A percentile compares a stretch with the other conserved stretches of the same genome.
These are phyloP conservation scores for Bipolaris cookei DNA, from an alignment of 2,329 filamentous ascomycete species.

Conservation along the genomic window DNA sequence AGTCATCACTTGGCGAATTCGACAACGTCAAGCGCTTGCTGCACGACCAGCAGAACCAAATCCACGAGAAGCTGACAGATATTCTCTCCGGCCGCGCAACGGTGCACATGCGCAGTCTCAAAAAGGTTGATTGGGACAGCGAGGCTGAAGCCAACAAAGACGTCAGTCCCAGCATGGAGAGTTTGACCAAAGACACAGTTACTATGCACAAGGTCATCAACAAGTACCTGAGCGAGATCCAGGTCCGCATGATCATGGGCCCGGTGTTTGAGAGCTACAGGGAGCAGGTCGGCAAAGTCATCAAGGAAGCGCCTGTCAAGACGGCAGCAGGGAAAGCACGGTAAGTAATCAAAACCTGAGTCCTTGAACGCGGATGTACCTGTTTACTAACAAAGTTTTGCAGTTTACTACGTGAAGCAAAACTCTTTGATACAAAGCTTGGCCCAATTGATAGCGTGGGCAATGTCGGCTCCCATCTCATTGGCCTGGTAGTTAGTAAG, in stretches of 20 bases:
- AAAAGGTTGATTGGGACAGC: constrained; percentile 75
- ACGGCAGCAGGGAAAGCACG: constrained; percentile 73
- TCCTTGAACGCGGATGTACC: background rate
- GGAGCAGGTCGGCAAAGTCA: constrained; percentile 76
- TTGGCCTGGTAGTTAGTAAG: constrained; percentile 69
- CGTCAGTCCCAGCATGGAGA: constrained; percentile 80
- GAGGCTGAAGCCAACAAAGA: constrained; percentile 50
- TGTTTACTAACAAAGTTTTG: constrained; percentile 7
- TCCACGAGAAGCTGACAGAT: constrained; percentile 90
- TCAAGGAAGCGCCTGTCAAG: constrained; percentile 68
- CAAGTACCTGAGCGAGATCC: constrained; percentile 78
- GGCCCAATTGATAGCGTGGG: constrained; percentile 80
- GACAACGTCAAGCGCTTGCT: constrained; percentile 83
- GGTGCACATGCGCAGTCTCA: constrained; percentile 76
- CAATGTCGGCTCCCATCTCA: constrained; percentile 72
- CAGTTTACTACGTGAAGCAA: constrained; percentile 78
- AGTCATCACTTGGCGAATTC: constrained; percentile 73
- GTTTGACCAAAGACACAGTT: constrained; percentile 81
- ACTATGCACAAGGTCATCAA: constrained; percentile 83
- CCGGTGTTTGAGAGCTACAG: constrained; percentile 84
- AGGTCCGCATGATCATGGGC: constrained; percentile 81
- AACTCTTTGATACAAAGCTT: constrained; percentile 73
- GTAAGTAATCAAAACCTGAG: constrained; percentile 56
- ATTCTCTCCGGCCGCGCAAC: constrained; percentile 84
- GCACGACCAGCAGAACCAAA: constrained; percentile 88